Conservation (phyloP, 305 asterid species). For the Rubia tinctorum region DNA sequence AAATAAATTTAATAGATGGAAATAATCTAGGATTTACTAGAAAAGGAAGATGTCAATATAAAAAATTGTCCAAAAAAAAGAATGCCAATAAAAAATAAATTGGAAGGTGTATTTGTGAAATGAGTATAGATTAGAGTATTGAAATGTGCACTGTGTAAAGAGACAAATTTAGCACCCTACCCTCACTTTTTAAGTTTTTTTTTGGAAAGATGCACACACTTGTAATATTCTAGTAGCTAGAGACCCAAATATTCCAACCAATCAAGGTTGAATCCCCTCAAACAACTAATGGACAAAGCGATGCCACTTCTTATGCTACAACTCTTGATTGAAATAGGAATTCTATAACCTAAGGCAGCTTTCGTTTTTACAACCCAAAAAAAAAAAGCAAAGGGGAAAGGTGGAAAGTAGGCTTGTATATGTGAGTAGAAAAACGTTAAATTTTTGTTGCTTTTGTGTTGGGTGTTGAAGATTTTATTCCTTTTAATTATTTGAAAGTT, state of each 20-base stretch:
- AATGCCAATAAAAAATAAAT: too few species aligned
- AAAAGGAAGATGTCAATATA: too few species aligned
- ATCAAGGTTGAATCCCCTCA: background rate
- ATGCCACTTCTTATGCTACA: background rate
- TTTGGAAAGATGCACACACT: background rate
- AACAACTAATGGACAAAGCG: slow-evolving; percentile 9
- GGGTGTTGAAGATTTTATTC: too few species aligned
- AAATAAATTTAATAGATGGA: too few species aligned
- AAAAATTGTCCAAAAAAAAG: too few species aligned
- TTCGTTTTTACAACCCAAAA: background rate
- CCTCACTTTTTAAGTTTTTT: background rate
- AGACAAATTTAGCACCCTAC: background rate
- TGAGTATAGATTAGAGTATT: too few species aligned
- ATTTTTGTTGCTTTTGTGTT: too few species aligned
- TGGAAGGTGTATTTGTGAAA: too few species aligned
- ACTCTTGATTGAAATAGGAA: background rate
- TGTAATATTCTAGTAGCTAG: background rate
- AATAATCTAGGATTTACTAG: too few species aligned
- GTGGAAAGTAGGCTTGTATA: background rate
- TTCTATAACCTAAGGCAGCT: background rate
- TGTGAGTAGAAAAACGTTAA: background rate
- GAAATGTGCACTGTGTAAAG: too few species aligned
- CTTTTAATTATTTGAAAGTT: too few species aligned
- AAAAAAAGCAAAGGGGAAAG: background rate
- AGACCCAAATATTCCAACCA: slow-evolving; percentile 5